Evolutionary conservation across 805 yeast species (phyloP).

Genomic region (Lipomyces chichibuensis): DNA sequence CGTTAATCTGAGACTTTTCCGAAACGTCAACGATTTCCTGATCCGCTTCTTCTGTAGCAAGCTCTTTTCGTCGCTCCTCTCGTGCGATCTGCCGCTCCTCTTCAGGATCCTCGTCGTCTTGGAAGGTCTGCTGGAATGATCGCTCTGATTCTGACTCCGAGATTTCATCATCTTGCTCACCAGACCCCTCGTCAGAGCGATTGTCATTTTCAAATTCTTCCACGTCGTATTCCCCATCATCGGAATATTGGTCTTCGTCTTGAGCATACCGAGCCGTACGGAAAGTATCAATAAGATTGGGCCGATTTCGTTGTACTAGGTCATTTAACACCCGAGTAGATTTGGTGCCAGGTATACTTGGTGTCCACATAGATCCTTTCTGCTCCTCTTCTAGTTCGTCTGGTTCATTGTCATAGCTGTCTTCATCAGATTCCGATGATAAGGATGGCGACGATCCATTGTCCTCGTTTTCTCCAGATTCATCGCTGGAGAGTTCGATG

Average conservation of each 20-base stretch:
- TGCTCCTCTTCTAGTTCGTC: not conserved
- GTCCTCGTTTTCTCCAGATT: constrained; percentile 4
- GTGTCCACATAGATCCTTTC: constrained; percentile 21
- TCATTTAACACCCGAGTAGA: not conserved
- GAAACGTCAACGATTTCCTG: not conserved
- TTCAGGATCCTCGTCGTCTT: constrained; percentile 22
- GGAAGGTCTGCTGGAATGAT: constrained; percentile 4
- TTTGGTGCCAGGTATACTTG: constrained; percentile 12
- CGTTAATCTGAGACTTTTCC: not conserved
- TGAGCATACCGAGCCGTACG: not conserved
- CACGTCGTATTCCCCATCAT: constrained; percentile 1
- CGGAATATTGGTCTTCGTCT: constrained; percentile 1
- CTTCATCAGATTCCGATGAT: constrained; percentile 3
- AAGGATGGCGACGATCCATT: not conserved
- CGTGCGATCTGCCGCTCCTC: constrained; percentile 9
- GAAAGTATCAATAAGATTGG: not conserved
- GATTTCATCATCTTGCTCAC: not conserved
- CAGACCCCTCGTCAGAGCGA: not conserved
- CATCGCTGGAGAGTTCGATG: constrained; percentile 11
- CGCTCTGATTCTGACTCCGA: constrained; percentile 1
- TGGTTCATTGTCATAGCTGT: constrained; percentile 11
- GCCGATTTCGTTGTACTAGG: not conserved
- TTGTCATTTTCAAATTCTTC: constrained; percentile 5
- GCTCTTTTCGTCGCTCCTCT: constrained; percentile 14
- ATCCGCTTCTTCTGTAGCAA: constrained; percentile 13